phyloP scores from a whole-genome alignment of 257 asterid species.

The Solanum phureja region DNA sequence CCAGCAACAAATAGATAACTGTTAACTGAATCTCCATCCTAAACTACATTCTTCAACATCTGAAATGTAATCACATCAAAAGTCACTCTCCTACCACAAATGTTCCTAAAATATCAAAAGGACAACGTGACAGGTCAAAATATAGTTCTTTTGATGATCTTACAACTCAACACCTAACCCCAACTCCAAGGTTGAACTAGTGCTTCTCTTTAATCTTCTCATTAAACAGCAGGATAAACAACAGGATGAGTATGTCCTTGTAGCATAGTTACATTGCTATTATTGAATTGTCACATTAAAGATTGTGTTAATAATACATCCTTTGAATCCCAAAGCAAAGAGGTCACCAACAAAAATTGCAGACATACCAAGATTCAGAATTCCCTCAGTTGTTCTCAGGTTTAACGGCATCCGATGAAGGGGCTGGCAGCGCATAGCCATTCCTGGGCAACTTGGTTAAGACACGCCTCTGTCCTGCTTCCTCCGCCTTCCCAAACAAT shows the following conservation, averaged over 20 bases:
- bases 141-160: not conserved
- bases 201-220: not conserved
- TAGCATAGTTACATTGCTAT: not conserved
- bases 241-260: not conserved
- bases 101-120: not conserved
- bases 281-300: not conserved
- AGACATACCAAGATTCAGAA: constrained; percentile 2
- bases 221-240: not conserved
- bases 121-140: not conserved
- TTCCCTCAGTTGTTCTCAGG: not conserved
- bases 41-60: not conserved
- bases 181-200: not conserved
- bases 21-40: not conserved
- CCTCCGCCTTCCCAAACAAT: constrained; percentile 59
- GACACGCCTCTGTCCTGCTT: constrained; percentile 25
- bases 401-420: constrained; percentile 16
- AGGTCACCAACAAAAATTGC: not conserved
- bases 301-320: not conserved
- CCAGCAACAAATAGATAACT: not conserved
- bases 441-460: constrained; percentile 43
- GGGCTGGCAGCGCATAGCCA: constrained; percentile 39
- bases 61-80: not conserved
- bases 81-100: not conserved
- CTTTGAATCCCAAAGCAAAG: not conserved
- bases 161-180: not conserved